These are phyloP conservation scores for Penicillium sp. DNA, from an alignment of 2,329 filamentous ascomycete genomes.

Conservation along the genomic window DNA sequence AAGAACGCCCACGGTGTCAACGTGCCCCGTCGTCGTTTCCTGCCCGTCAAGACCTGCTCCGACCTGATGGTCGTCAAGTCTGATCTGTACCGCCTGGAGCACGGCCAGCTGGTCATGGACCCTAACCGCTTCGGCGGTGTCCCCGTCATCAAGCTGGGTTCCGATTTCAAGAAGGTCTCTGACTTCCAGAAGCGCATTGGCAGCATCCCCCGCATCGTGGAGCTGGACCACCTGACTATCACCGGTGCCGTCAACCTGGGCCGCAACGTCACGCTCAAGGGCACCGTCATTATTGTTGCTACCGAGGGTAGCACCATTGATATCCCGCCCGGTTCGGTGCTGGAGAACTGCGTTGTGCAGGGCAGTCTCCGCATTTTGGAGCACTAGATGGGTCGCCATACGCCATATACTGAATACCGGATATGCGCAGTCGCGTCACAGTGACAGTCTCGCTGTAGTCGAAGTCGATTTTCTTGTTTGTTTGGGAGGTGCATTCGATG, in stretches of 20 bases:
- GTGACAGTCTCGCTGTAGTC: neutral
- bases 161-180: slow-evolving; percentile 99
- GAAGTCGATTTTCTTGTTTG: slow-evolving; percentile 8
- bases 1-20: slow-evolving; percentile 98
- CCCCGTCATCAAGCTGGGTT: slow-evolving; percentile 96
- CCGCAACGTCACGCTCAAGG: slow-evolving; percentile 93
- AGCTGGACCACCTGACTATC: slow-evolving; percentile 81
- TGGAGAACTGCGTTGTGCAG: slow-evolving; percentile 99
- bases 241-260: slow-evolving; percentile 97
- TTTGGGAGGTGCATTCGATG: slow-evolving; percentile 31
- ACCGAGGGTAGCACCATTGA: slow-evolving; percentile 98
- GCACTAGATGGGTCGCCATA: slow-evolving; percentile 63
- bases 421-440: neutral
- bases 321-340: slow-evolving; percentile 91
- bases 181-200: slow-evolving; percentile 61
- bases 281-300: slow-evolving; percentile 96
- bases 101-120: slow-evolving; percentile 97
- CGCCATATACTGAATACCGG: no score
- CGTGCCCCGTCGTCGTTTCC: slow-evolving; percentile 94
- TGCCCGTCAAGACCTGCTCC: slow-evolving; percentile 99
- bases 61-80: slow-evolving; percentile 99
- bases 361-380: slow-evolving; percentile 81
- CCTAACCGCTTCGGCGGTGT: slow-evolving; percentile 94
- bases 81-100: slow-evolving; percentile 97
- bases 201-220: slow-evolving; percentile 56